These are phyloP conservation scores for Fusarium camptoceras DNA, from an alignment of 2,329 filamentous ascomycete species.

Conservation along the genomic window DNA sequence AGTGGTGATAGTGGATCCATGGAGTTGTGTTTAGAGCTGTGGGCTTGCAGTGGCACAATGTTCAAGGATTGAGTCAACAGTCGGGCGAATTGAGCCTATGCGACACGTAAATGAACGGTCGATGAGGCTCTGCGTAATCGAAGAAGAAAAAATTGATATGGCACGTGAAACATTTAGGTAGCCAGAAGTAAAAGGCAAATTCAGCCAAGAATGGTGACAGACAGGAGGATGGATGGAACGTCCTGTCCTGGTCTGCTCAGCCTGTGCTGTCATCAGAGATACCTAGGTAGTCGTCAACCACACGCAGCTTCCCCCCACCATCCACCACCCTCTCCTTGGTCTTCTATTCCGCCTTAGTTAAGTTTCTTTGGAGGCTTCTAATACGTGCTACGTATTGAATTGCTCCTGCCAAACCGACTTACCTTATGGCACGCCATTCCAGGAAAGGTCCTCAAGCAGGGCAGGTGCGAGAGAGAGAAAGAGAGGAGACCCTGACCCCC, in stretches of 20 bases:
- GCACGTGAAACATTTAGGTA: slow-evolving; percentile 30
- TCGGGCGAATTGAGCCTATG: background rate
- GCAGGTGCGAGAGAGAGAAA: slow-evolving; percentile 25
- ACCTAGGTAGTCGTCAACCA: slow-evolving; percentile 28
- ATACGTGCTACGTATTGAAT: slow-evolving; percentile 23
- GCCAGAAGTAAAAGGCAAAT: slow-evolving; percentile 39
- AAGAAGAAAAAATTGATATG: slow-evolving; percentile 12
- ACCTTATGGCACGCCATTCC: slow-evolving; percentile 26
- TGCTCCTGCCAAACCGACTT: slow-evolving; percentile 16
- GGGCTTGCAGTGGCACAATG: slow-evolving; percentile 6
- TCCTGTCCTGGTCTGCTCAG: background rate
- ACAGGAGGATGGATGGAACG: background rate
- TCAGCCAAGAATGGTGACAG: slow-evolving; percentile 36
- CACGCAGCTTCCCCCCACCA: slow-evolving; percentile 36
- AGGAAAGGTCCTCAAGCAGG: background rate
- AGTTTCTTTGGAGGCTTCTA: slow-evolving; percentile 20
- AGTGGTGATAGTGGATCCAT: slow-evolving; percentile 34
- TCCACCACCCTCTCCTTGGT: slow-evolving; percentile 21
- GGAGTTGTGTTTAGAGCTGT: slow-evolving; percentile 22
- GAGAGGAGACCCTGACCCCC: background rate
- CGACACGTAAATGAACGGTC: background rate
- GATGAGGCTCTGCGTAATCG: slow-evolving; percentile 36
- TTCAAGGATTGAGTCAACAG: background rate
- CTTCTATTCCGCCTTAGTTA: slow-evolving; percentile 3
- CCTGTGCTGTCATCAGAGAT: slow-evolving; percentile 36